Evolutionary conservation across 768 basidiomycete genomes (phyloP), one percentile per base, ranked within the genome.

Genomic region (Leucocoprinus leucothites): DNA sequence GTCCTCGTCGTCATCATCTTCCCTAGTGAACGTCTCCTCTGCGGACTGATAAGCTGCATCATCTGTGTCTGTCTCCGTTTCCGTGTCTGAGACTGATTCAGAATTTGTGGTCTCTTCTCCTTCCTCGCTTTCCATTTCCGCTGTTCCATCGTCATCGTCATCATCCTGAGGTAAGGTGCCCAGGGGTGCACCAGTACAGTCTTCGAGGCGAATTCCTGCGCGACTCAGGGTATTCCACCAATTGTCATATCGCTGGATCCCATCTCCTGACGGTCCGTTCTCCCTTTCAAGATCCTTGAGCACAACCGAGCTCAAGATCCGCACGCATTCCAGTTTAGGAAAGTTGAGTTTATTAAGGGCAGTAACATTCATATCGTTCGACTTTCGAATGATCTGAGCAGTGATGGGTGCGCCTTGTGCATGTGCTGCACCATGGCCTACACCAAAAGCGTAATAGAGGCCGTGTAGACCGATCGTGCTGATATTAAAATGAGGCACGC

Each of bases 391-490:
- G 57, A 82, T 67, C 18, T 69, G 69, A 11, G 76, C 71, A 11
- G 70, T 31, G 82, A 66, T 0, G 78, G 75, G 58, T 79, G 76
- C 11, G 66, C 62, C 24, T 70, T 24, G 75, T 69, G 59, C 73
- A 73, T 24, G 54, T 7, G 66, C 71, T 16, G 74, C 79, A 3
- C 77, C 79, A 41, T 70, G 74, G 25, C 82, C 85, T 2, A 82
- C 84, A 1, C 85, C 85, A 61, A 91, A 91, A 0, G 89, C 86
- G 57, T 84, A 77, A 50, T 76, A 68, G 9, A 89, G 75, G 8
- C 87, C 86, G 60, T 91, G 86, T 14, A 88, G 74, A 0, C 89
- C 89, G 26, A 91, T 80, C 36, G 80, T 77, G 0, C 65, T 75
- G 58, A 91, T 79, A 40, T 77, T 77, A 9, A 68, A 63, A 57